These are phyloP conservation scores for Ustilago tritici DNA, from an alignment of 1,284 basidiomycete genomes.

Conservation along the genomic window DNA sequence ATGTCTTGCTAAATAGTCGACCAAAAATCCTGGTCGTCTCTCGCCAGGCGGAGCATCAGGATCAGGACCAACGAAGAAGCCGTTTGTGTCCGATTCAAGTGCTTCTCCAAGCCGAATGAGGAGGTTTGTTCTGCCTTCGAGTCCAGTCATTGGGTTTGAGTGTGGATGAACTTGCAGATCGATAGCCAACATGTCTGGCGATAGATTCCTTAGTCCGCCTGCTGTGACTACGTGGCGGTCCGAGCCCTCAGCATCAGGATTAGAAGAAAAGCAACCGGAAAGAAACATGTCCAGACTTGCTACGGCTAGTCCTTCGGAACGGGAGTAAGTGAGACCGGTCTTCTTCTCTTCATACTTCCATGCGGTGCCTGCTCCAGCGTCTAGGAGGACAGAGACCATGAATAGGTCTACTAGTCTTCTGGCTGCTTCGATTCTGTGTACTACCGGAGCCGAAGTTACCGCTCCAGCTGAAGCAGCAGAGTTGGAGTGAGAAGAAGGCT, in stretches of 20 bases:
- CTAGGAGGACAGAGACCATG: constrained; percentile 90
- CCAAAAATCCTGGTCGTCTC: constrained; percentile 36
- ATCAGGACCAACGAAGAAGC: constrained; percentile 48
- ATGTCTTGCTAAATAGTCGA: constrained; percentile 76
- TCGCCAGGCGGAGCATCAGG: neutral
- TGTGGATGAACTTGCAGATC: constrained; percentile 82
- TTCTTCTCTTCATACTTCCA: constrained; percentile 82
- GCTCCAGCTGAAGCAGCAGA: constrained; percentile 6
- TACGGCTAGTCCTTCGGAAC: constrained; percentile 92
- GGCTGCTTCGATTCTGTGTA: constrained; percentile 44
- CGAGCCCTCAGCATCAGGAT: neutral
- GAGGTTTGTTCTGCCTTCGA: constrained; percentile 85
- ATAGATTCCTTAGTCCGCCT: constrained; percentile 78
- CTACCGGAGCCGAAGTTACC: constrained; percentile 3
- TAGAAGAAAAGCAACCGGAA: constrained; percentile 24
- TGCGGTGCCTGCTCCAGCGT: constrained; percentile 87
- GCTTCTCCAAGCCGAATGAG: constrained; percentile 53
- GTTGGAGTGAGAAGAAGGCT: neutral
- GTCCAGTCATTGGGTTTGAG: constrained; percentile 86
- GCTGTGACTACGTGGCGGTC: constrained; percentile 72
- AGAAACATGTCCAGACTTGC: constrained; percentile 90
- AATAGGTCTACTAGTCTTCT: constrained; percentile 85
- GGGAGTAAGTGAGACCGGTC: constrained; percentile 76
- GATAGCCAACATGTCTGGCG: constrained; percentile 75
- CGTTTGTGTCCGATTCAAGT: constrained; percentile 37